Evolutionary conservation across 306 rosid species (phyloP).

Genomic region (Cucurbita maxima): DNA sequence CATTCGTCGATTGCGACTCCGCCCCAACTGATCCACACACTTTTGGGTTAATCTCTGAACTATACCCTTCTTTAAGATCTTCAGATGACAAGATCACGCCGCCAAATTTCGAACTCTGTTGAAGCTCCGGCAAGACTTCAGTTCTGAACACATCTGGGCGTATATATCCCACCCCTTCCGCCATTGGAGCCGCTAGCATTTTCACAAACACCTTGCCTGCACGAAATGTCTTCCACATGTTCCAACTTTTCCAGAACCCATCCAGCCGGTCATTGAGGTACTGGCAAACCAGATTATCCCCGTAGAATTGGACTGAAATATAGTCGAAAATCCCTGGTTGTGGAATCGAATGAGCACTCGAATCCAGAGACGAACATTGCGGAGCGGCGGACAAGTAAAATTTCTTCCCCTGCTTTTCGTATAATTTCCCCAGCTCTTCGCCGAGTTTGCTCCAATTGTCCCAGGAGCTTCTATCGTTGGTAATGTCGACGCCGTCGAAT

Average conservation of each 20-base stretch:
- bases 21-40: not conserved
- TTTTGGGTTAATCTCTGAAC: not conserved
- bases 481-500: slow-evolving; percentile 11
- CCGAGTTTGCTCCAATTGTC: slow-evolving; percentile 2
- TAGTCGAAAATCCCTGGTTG: slow-evolving; percentile 9
- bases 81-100: not conserved
- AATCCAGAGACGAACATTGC: not conserved
- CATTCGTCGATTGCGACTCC: not conserved
- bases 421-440: not conserved
- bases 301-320: slow-evolving; percentile 9
- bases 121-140: not conserved
- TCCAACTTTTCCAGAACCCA: not conserved
- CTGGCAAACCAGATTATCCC: not conserved
- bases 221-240: not conserved
- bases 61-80: not conserved
- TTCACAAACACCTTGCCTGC: not conserved
- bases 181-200: not conserved
- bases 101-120: not conserved
- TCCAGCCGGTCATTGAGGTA: not conserved
- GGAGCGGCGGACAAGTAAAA: slow-evolving; percentile 10
- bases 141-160: not conserved
- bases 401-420: slow-evolving; percentile 2
- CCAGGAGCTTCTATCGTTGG: not conserved
- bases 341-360: not conserved
- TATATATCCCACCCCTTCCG: not conserved